These are phyloP conservation scores for Ogataea kodamae DNA, from an alignment of 805 yeast species.

Conservation along the genomic window DNA sequence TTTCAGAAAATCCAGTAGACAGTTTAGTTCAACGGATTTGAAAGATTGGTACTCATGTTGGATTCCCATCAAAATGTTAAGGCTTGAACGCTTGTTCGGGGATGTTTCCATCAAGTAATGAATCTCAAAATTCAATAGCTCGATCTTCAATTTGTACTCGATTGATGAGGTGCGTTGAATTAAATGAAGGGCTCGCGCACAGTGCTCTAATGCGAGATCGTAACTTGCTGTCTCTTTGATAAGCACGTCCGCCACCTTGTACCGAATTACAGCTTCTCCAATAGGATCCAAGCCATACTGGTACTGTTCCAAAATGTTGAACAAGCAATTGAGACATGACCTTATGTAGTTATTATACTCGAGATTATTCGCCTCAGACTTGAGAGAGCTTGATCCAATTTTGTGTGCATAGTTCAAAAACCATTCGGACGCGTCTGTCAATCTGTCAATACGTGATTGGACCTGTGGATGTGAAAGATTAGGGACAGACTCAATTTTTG, in stretches of 20 bases:
- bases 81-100: slow-evolving; percentile 21
- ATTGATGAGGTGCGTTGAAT: slow-evolving; percentile 24
- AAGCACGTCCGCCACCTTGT: slow-evolving; percentile 36
- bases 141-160: slow-evolving; percentile 32
- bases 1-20: slow-evolving; percentile 34
- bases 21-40: slow-evolving; percentile 20
- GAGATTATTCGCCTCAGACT: slow-evolving; percentile 20
- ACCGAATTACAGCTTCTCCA: slow-evolving; percentile 34
- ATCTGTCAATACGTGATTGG: slow-evolving; percentile 6
- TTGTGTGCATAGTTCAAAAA: slow-evolving; percentile 19
- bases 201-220: slow-evolving; percentile 39
- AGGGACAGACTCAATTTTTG: no score
- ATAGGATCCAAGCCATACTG: slow-evolving; percentile 29
- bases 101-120: slow-evolving; percentile 28
- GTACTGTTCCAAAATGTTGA: slow-evolving; percentile 34
- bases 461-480: not conserved
- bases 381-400: slow-evolving; percentile 10
- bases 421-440: slow-evolving; percentile 13
- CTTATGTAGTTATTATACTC: slow-evolving; percentile 33
- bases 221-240: slow-evolving; percentile 40
- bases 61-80: slow-evolving; percentile 32
- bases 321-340: slow-evolving; percentile 36
- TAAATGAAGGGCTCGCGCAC: slow-evolving; percentile 29
- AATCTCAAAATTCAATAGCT: slow-evolving; percentile 37
- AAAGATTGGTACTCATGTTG: slow-evolving; percentile 20